Conservation (phyloP, 2,329 filamentous ascomycete species). For the Fusarium virguliforme region DNA sequence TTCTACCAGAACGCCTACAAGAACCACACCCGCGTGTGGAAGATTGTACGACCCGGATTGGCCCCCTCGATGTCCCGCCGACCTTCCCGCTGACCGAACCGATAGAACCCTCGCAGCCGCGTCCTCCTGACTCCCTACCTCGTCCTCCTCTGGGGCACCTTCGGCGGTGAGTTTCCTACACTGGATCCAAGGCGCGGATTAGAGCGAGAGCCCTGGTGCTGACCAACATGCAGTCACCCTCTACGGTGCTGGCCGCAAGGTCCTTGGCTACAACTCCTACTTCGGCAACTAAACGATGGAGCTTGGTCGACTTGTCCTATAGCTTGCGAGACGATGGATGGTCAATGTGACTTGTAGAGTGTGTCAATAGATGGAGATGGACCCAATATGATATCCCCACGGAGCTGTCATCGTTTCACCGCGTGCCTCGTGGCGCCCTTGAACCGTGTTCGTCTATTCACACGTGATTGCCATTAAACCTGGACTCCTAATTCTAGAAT, state of each 20-base stretch:
- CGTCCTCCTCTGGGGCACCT: conserved; percentile 73
- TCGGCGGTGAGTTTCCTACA: conserved; percentile 69
- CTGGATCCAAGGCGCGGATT: background rate
- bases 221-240: conserved; percentile 64
- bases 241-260: conserved; percentile 82
- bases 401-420: conserved; percentile 21
- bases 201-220: conserved; percentile 15
- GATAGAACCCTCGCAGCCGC: conserved; percentile 76
- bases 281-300: conserved; percentile 68
- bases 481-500: conserved; percentile 54
- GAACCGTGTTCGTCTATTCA: conserved; percentile 49
- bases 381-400: conserved; percentile 39
- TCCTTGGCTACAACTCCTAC: conserved; percentile 86
- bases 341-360: conserved; percentile 46
- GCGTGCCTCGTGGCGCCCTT: conserved; percentile 17
- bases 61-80: conserved; percentile 16
- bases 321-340: conserved; percentile 30
- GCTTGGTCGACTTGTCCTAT: conserved; percentile 27
- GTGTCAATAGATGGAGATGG: conserved; percentile 50
- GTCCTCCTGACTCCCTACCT: conserved; percentile 79
- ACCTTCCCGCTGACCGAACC: conserved; percentile 44
- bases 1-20: conserved; percentile 82
- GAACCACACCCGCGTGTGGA: conserved; percentile 79
- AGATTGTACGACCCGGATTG: conserved; percentile 74
- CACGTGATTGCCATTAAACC: conserved; percentile 54